Base-by-base conservation (phyloP, 1,284 basidiomycete species). In the Cryptococcus neoformans region DNA sequence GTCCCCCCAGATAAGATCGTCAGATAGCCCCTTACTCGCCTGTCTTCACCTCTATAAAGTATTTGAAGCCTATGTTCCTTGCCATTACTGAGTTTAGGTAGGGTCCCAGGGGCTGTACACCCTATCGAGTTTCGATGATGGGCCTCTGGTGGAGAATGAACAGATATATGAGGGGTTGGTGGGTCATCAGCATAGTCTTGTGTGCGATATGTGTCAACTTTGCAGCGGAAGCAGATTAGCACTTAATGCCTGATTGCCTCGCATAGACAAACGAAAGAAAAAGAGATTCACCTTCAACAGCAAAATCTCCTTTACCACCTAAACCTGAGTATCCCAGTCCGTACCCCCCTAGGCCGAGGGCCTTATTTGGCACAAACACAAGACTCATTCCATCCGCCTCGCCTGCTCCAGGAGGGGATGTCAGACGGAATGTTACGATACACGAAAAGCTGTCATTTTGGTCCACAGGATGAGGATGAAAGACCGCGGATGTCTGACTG, bases 361-460 rank as follows among this genome's bases (percentile, higher is more conserved):
- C 55, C 41, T 16, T 44, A 37, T 59, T 55, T 1, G 34, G 17
- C 2, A 59, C 21, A 42, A 69, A 70, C 3, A 68, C 57, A 5
- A 74, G 38, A 4, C 66, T 69, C n/a, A 74, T 68, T 0, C 72
- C 72, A 59, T 74, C 72, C 9, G 73, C 74, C 34, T 65, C 72
- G 12, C 59, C 63, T 0, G 55, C 38, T 12, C 51, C 60, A 4
- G 56, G 54, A 5, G 64, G 64, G 8, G 64, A 46, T 7, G 49
- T 60, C 46, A 76, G 60, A n/a, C 63, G 56, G 53, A 76, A 74
- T 9, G 44, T 62, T 14, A 73, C 14, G 0, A 45, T 49, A 14
- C 53, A 39, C 5, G 60, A 45, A 50, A 68, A 71, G 4, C 54
- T 59, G 1, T 35, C 12, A 2, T 35, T 49, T 17, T 61, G 58